Conservation (phyloP, 139 green algal species). For the Yamagishiella unicocca region DNA sequence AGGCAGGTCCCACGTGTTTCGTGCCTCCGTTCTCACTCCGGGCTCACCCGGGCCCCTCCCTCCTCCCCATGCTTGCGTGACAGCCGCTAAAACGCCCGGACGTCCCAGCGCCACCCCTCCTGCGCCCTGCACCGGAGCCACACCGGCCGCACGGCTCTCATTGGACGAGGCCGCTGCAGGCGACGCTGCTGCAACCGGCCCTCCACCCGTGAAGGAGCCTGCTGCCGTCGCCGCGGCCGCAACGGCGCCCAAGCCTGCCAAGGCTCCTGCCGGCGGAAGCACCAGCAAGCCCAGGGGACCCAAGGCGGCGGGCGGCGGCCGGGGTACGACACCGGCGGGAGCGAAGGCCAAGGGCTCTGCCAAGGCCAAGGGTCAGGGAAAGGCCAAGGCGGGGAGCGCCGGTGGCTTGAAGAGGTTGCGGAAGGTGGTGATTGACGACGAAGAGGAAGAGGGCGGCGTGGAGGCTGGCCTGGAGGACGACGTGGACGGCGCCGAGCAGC, state of each 20-base stretch:
- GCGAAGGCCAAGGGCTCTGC: conserved; percentile 21
- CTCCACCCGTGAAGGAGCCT: no score
- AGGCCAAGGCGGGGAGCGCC: conserved; percentile 1
- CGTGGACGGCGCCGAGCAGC: conserved; percentile 15
- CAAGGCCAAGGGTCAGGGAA: neutral
- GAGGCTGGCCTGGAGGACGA: conserved; percentile 46
- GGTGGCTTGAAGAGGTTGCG: conserved; percentile 22
- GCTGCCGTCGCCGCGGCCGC: neutral
- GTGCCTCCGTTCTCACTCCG: neutral
- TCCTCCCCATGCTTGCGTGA: no score
- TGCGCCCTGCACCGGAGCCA: neutral
- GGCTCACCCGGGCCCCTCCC: neutral
- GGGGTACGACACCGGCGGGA: neutral
- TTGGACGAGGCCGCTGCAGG: neutral
- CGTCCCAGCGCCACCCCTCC: neutral
- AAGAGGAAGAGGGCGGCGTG: conserved; percentile 37
- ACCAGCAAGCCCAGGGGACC: conserved; percentile 9
- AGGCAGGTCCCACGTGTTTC: neutral
- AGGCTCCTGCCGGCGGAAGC: neutral
- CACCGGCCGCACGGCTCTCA: neutral
- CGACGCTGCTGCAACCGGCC: neutral
- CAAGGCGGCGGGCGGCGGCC: neutral
- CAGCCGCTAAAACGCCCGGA: conserved; percentile 11
- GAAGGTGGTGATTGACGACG: conserved; percentile 37
- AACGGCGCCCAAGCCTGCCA: neutral